Percentiles rank a stretch among this genome's conserved stretches.
These are phyloP conservation scores for Salix caprea DNA, from an alignment of 345 rosid genomes.

Conservation along the genomic window DNA sequence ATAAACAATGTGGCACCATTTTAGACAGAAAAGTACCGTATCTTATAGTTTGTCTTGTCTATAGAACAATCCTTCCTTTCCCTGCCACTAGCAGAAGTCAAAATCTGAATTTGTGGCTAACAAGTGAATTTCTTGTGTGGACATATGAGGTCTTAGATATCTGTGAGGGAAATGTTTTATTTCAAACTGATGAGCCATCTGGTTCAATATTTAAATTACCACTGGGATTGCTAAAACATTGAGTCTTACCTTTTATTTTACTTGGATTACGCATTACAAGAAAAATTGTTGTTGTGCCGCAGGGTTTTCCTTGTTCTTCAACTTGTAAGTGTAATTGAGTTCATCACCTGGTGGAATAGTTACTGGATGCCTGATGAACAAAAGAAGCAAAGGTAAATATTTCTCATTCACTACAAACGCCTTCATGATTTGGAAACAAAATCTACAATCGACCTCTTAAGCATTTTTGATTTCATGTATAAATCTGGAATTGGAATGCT, in stretches of 20 bases:
- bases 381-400: conserved; percentile 51
- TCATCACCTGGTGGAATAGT: conserved; percentile 85
- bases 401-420: not conserved
- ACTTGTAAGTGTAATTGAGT: conserved; percentile 77
- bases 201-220: not conserved
- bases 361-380: conserved; percentile 67
- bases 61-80: no score
- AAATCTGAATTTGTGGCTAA: no score
- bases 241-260: not conserved
- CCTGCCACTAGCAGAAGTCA: no score
- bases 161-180: no score
- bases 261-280: not conserved
- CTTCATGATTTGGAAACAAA: not conserved
- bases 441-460: not conserved
- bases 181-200: not conserved
- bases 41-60: no score
- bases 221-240: not conserved
- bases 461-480: not conserved
- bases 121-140: no score
- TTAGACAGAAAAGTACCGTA: no score
- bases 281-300: not conserved
- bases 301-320: conserved; percentile 83
- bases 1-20: no score
- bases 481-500: not conserved
- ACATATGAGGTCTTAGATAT: no score